Evolutionary conservation across 169 alveolate species (phyloP), one percentile per base, ranked within the genome.

Genomic region (Plasmodium billcollinsi): DNA sequence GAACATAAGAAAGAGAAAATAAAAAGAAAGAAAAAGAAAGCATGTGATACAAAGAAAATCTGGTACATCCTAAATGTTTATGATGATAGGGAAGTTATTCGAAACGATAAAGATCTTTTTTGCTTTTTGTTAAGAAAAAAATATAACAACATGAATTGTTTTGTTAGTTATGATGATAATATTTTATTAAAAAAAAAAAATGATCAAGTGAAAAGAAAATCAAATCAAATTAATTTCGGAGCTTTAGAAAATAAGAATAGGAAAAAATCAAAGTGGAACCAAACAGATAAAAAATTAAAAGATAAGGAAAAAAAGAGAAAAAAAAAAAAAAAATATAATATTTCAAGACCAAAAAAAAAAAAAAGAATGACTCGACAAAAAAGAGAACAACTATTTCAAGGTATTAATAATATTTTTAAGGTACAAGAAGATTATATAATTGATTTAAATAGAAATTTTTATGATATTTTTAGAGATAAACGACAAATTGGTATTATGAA

Each of bases 151-250:
- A 14, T 5, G 20, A 54, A 47, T 7, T 26, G 5, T 18, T 39
- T 45, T 18, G 14, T 83, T 52, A 50, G 49, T 18, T 69, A 83
- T 63, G 91, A 83, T 59, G 91, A 83, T n/a, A 69, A 70, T 56
- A 59, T 83, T 67, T 15, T 83, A 62, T 39, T 83, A 59, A 83
- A 58, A 45, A 69, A 29, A 20, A 26, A 18, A 11, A 33, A 6
- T 45, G 45, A 6, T 18, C 15, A 39, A 20, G 9, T 12, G 47
- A 33, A 33, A 6, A 33, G 45, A 33, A 33, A 33, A 33, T 15
- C 26, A 45, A 43, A 50, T n/a, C 29, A 43, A 8, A 14, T 62
- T 15, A 66, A 43, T 26, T 75, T 50, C 21, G 80, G 20, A 21
- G 65, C 63, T 0, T 71, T 24, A 50, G 74, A 71, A 49, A 71